A percentile compares a stretch with the other conserved stretches of the same genome.
Conservation (phyloP, 306 rosid species). For the Inga laurina region DNA sequence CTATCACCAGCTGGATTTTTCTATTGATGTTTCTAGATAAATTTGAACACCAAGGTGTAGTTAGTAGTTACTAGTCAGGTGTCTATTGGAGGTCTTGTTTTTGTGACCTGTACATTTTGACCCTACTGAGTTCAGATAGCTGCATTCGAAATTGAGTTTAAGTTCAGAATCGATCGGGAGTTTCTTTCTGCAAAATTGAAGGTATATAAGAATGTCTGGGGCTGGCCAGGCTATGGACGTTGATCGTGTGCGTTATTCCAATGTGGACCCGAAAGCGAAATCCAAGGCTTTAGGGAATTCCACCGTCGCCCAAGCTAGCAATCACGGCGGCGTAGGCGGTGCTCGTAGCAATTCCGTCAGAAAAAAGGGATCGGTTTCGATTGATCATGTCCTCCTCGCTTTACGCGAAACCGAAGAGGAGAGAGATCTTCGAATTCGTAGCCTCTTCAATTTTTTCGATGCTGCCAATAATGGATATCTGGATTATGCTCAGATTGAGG, state of each 20-base stretch:
- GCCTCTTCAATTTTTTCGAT: slow-evolving; percentile 55
- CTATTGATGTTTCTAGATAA: background rate
- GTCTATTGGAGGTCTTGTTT: background rate
- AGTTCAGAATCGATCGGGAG: background rate
- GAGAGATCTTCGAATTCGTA: slow-evolving; percentile 56
- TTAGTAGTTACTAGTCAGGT: background rate
- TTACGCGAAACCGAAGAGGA: slow-evolving; percentile 56
- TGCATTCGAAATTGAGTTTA: background rate
- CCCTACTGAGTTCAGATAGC: slow-evolving; percentile 23
- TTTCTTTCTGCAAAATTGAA: slow-evolving; percentile 6
- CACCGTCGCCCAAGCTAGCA: slow-evolving; percentile 23
- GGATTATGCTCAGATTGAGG: slow-evolving; percentile 56
- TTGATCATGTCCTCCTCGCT: slow-evolving; percentile 61
- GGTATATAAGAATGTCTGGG: background rate
- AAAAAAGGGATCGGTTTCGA: slow-evolving; percentile 41
- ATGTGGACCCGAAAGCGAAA: slow-evolving; percentile 12
- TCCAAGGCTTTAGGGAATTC: slow-evolving; percentile 13
- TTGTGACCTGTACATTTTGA: slow-evolving; percentile 17
- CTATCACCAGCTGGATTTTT: background rate
- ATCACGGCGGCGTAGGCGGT: slow-evolving; percentile 26
- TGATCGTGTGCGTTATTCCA: slow-evolving; percentile 1
- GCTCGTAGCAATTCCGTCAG: slow-evolving; percentile 21
- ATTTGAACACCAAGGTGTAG: background rate
- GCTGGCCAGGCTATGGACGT: slow-evolving; percentile 24
- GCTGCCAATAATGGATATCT: slow-evolving; percentile 47